A percentile compares a stretch with the other conserved stretches of the same genome.
Evolutionary conservation across 2,329 filamentous ascomycete species (phyloP).

Genomic region (Hymenoscyphus fructigenus): DNA sequence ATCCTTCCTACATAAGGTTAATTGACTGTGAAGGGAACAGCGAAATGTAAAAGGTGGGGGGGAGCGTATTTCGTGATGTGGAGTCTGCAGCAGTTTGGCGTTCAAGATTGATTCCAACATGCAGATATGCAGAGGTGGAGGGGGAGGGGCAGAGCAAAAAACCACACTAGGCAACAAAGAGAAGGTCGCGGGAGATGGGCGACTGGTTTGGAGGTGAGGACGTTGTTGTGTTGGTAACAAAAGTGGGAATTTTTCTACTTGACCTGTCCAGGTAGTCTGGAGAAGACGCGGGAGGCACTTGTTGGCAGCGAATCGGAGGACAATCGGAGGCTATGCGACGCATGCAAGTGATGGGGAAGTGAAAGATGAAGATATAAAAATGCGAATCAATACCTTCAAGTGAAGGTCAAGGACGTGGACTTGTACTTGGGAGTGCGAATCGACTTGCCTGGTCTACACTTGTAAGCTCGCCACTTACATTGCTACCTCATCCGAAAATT

Average conservation of each 20-base stretch:
- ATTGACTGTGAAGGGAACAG: background rate
- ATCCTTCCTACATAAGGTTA: background rate
- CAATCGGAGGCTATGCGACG: background rate
- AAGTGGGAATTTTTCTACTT: background rate
- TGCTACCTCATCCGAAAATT: background rate
- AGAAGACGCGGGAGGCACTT: background rate
- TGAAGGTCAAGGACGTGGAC: background rate
- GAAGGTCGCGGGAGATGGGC: background rate
- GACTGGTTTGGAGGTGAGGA: background rate
- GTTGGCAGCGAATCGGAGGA: background rate
- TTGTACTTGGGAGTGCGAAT: background rate
- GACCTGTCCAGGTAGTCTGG: background rate
- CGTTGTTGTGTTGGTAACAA: background rate
- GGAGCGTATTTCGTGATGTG: background rate
- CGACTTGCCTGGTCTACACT: background rate
- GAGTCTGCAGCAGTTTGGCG: background rate
- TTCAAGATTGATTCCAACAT: background rate
- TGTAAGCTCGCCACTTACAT: background rate
- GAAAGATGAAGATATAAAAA: background rate
- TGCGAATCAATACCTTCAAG: background rate
- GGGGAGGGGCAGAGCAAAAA: background rate
- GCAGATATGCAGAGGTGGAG: background rate
- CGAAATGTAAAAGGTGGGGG: background rate
- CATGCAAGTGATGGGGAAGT: background rate
- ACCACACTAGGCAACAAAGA: background rate